Evolutionary conservation across 768 basidiomycete species (phyloP), one percentile per base, ranked within the genome.

Genomic region (Dacryopinax primogenitus): DNA sequence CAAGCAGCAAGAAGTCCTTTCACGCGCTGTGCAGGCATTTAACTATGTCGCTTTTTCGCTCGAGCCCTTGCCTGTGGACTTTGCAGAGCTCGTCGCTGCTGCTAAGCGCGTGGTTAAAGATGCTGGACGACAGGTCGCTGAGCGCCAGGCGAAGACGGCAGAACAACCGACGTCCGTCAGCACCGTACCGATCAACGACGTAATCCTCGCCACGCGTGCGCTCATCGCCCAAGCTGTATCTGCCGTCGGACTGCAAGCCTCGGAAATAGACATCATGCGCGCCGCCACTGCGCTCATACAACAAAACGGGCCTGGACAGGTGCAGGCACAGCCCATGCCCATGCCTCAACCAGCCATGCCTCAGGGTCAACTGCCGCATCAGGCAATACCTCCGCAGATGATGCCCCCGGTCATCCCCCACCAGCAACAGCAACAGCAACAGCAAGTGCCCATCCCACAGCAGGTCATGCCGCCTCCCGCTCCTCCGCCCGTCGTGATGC

Each of bases 1-100:
- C 62, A 88, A 88, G 73, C 89, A 91, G 77, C 88, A 87, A 70
- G 84, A 89, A 69, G 87, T 91, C 65, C 79, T 92, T 62, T 83
- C 81, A 9, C 76, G 82, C 62, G 82, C 90, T 1, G 86, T 88
- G 15, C 80, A 86, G 68, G 90, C 88, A 15, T 84, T 90, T 69
- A 86, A 88, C 73, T 81, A 82, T 66, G 88, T 58, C 18, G 26
- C 51, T 4, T 58, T 58, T 32, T 13, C 51, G 13, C 51, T 58
- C 13, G 51, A 58, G 21, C 51, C 51, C 15, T 18, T 58, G 4
- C 51, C 51, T 11, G 32, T 32, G 26, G 51, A 58, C 30, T 58
- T 58, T 18, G 32, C 26, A 13, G 51, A 58, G 51, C 51, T 58
- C 51, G 32, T 58, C 51, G 51, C 51, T 30, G 51, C 51, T 15